A percentile compares a stretch with the other conserved stretches of the same genome.
These are phyloP conservation scores for Arachis monticola DNA, from an alignment of 331 rosid species.

Conservation along the genomic window DNA sequence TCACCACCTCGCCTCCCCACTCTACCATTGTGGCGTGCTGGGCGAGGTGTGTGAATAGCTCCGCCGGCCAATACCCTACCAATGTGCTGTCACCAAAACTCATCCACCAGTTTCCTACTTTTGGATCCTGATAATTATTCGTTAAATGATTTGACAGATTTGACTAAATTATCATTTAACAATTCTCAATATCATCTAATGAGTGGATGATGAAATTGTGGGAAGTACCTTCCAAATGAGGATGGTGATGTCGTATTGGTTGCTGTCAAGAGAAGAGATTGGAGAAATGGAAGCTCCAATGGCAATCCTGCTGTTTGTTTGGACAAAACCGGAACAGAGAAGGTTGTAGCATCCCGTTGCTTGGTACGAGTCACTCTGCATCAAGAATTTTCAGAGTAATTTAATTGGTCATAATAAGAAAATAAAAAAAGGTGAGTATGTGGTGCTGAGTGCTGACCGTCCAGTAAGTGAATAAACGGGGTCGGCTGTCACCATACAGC, in stretches of 20 bases:
- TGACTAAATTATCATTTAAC: no score
- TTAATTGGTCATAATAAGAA: no score
- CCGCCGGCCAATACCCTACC: constrained; percentile 97
- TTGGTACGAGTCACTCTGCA: constrained; percentile 83
- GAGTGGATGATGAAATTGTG: no score
- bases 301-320: constrained; percentile 78
- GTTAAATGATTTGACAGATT: no score
- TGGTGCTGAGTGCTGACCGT: constrained; percentile 64
- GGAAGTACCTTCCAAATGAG: constrained; percentile 81
- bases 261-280: constrained; percentile 59
- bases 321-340: constrained; percentile 86
- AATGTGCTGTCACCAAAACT: constrained; percentile 74
- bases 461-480: constrained; percentile 96
- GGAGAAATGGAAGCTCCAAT: constrained; percentile 99
- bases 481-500: constrained; percentile 98
- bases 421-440: neutral
- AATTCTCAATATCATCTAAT: no score
- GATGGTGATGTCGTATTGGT: constrained; percentile 80
- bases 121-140: constrained; percentile 70
- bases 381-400: neutral
- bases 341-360: constrained; percentile 97
- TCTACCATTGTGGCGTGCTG: constrained; percentile 93
- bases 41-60: constrained; percentile 84
- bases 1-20: constrained; percentile 98
- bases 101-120: constrained; percentile 98